phyloP scores from a whole-genome alignment of 2,329 filamentous ascomycete species.

The Alternaria ethzedia region DNA sequence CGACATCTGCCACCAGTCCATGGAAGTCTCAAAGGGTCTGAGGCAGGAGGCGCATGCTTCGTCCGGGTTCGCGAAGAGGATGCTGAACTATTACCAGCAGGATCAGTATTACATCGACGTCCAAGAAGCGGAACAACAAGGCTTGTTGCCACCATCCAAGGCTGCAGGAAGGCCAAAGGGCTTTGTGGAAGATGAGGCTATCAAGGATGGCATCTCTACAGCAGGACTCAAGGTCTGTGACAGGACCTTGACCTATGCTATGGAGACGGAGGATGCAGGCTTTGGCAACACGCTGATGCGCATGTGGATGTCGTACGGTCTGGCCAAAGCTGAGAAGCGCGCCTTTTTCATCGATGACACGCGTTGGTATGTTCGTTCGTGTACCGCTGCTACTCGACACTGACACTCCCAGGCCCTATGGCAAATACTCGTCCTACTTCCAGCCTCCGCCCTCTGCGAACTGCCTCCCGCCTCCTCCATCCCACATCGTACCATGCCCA shows the following conservation, averaged over 20 bases:
- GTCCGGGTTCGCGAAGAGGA: slow-evolving; percentile 36
- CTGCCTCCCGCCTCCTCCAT: slow-evolving; percentile 74
- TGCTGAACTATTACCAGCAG: slow-evolving; percentile 63
- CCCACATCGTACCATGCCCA: slow-evolving; percentile 81
- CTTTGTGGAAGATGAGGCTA: slow-evolving; percentile 47
- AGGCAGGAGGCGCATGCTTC: slow-evolving; percentile 39
- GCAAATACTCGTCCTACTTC: slow-evolving; percentile 76
- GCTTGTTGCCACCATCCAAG: slow-evolving; percentile 62
- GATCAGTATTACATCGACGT: slow-evolving; percentile 79
- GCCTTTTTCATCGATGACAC: slow-evolving; percentile 86
- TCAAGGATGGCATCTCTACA: slow-evolving; percentile 35
- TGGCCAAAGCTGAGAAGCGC: slow-evolving; percentile 75
- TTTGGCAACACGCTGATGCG: slow-evolving; percentile 78
- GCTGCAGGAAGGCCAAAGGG: slow-evolving; percentile 46
- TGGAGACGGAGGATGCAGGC: slow-evolving; percentile 77
- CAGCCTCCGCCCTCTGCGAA: slow-evolving; percentile 66
- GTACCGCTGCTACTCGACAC: not conserved
- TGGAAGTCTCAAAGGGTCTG: slow-evolving; percentile 65
- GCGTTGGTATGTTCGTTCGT: slow-evolving; percentile 63
- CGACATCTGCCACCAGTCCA: slow-evolving; percentile 72
- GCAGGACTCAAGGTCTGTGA: slow-evolving; percentile 65
- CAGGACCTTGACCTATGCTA: slow-evolving; percentile 75
- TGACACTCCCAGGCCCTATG: slow-evolving; percentile 67
- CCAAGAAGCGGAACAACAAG: slow-evolving; percentile 69
- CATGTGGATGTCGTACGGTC: slow-evolving; percentile 82